Evolutionary conservation across 805 yeast genomes (phyloP).

Genomic region (Candida caryicola): DNA sequence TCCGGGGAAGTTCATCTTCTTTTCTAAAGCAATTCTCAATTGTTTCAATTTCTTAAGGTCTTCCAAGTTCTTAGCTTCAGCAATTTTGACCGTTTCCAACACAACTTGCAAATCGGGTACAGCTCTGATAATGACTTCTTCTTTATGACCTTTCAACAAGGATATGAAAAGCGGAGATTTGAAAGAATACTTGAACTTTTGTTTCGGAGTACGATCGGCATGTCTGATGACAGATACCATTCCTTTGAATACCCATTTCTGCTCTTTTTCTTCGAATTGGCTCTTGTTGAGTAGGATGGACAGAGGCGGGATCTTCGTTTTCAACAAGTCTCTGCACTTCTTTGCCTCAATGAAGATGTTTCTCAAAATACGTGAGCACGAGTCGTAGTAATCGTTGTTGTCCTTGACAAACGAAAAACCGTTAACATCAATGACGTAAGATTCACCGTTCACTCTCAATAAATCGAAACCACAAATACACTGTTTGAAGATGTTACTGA

Average conservation of each 20-base stretch:
- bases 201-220: constrained; percentile 98
- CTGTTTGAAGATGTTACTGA: constrained; percentile 77
- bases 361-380: constrained; percentile 73
- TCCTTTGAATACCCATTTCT: constrained; percentile 96
- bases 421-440: constrained; percentile 94
- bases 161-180: constrained; percentile 83
- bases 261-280: constrained; percentile 59
- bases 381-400: constrained; percentile 79
- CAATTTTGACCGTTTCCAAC: constrained; percentile 76
- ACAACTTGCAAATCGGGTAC: constrained; percentile 84
- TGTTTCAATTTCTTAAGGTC: constrained; percentile 75
- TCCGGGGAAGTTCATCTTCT: constrained; percentile 89
- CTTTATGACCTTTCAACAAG: constrained; percentile 87
- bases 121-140: constrained; percentile 92
- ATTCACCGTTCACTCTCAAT: constrained; percentile 80
- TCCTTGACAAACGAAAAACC: constrained; percentile 98
- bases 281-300: constrained; percentile 33
- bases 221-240: constrained; percentile 89
- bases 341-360: constrained; percentile 62
- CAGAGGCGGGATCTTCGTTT: constrained; percentile 34
- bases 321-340: constrained; percentile 38
- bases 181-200: constrained; percentile 93
- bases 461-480: constrained; percentile 97
- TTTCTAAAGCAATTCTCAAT: constrained; percentile 78
- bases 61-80: constrained; percentile 75